Evolutionary conservation across 2,329 filamentous ascomycete species (phyloP), one percentile per base, ranked within the genome.

Genomic region (Xylariaceae sp.): DNA sequence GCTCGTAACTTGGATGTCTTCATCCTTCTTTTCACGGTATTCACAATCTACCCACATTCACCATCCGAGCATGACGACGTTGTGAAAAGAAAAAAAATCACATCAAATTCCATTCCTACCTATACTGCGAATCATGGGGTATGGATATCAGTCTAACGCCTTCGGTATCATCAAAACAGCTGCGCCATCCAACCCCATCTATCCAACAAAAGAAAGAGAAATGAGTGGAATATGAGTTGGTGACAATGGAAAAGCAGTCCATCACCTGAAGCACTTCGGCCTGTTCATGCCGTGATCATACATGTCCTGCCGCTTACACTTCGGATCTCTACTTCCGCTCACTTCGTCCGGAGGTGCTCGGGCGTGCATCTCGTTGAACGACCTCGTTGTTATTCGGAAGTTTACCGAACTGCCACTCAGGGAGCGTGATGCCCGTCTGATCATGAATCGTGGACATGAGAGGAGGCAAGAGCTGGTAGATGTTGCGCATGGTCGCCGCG

Each of bases 391-490:
- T 68, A 49, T 48, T 55, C 0, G 75, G 74, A 45, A 81, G 65
- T 47, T 75, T 77, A 0, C 83, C 83, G 70, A 86, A 86, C 71
- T 86, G 83, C 91, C 91, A 95, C 68, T 83, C 83, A 1, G 91
- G 91, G 5, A 92, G 84, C 0, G 82, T 81, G 68, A 95, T 92
- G 0, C 90, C 90, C 0, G 90, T 95, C 78, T 96, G 91, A 61
- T 95, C 90, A 67, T 94, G 88, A 69, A 96, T 93, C 0, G 91
- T 95, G 8, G 82, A 86, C 76, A 95, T 86, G 17, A 95, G 79
- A 4, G 91, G 91, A 42, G 91, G 91, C 62, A 95, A 77, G 72
- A 86, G 88, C 78, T 94, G 90, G 76, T 94, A 92, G 44, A 95
- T 81, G 66, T 93, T 92, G 65, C 89, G 81, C 75, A 94, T 87